A percentile compares a stretch with the other conserved stretches of the same genome.
phyloP scores from a whole-genome alignment of 352 stramenopile genomes.

The Blastocystis sp. region DNA sequence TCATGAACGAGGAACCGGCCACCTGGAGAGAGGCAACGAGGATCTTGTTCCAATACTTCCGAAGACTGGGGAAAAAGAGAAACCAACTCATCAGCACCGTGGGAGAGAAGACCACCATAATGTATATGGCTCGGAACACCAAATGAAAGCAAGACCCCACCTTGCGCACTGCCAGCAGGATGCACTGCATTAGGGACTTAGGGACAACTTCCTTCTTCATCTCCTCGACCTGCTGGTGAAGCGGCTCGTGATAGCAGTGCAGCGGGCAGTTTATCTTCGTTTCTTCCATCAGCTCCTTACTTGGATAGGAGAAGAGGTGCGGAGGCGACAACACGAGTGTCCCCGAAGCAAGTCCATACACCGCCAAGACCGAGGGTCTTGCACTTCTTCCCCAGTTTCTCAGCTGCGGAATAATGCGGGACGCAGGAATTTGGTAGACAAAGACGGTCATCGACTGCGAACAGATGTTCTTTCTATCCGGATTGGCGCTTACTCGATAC shows the following conservation, averaged over 20 bases:
- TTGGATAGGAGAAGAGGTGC: not conserved
- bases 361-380: not conserved
- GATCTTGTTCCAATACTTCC: conserved; percentile 36
- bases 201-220: conserved; percentile 53
- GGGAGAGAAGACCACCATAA: conserved; percentile 58
- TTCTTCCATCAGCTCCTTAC: conserved; percentile 12
- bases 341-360: conserved; percentile 26
- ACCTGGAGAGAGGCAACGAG: conserved; percentile 39
- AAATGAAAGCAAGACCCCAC: conserved; percentile 49
- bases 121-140: conserved; percentile 11
- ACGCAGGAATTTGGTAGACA: not conserved
- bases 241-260: conserved; percentile 60
- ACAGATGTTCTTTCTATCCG: not conserved
- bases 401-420: not conserved
- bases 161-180: conserved; percentile 2
- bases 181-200: not conserved
- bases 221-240: conserved; percentile 39
- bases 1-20: conserved; percentile 51
- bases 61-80: conserved; percentile 31
- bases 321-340: not conserved
- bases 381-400: not conserved
- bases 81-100: conserved; percentile 27
- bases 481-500: too few species aligned
- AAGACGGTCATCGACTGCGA: not conserved
- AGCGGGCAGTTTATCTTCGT: conserved; percentile 37